Base-by-base conservation (phyloP, 805 yeast genomes). In the Spathaspora boniae region DNA sequence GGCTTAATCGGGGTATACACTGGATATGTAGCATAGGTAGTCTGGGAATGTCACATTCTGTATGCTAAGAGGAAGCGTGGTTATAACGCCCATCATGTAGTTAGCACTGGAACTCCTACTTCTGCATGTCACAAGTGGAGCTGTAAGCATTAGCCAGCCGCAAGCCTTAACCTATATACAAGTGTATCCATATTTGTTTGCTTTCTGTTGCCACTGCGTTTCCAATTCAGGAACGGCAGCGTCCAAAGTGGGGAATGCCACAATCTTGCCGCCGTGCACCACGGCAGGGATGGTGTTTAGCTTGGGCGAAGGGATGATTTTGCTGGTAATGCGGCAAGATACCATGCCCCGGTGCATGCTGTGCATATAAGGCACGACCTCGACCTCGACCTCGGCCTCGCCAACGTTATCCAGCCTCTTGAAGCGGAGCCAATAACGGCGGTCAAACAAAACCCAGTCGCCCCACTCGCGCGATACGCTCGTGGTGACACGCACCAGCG, bases 401-500 rank as follows among this genome's bases (percentile, higher is more conserved):
- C n/a, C n/a, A n/a, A n/a, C n/a, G n/a, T n/a, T n/a, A n/a, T 2
- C 7, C 3, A 14, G 5, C 4, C 15, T 16, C 18, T 31, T 43
- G 22, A 47, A 31, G 17, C 58, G 35, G 15, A 69, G 35, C 72
- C 72, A 65, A 35, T 52, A 67, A 31, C 72, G 47, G 35, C 61
- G 53, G 38, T 71, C 76, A 43, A 59, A 71, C 2, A 61, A 41
- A 4, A 52, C 18, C 66, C 70, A 62, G 1, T 50, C 46, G n/a
- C 56, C 34, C 52, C 60, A 45, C 0, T 47, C 38, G 5, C 28
- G n/a, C n/a, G n/a, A n/a, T n/a, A n/a, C 16, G 17, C 17, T 26
- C 9, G 9, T 11, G 12, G 33, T 14, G 22, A 34, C 34, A 17
- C 29, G 26, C n/a, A 21, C n/a, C n/a, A 33, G 27, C 16, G n/a